Evolutionary conservation across 2,329 filamentous ascomycete species (phyloP).

Genomic region (Apiospora pterosperma): DNA sequence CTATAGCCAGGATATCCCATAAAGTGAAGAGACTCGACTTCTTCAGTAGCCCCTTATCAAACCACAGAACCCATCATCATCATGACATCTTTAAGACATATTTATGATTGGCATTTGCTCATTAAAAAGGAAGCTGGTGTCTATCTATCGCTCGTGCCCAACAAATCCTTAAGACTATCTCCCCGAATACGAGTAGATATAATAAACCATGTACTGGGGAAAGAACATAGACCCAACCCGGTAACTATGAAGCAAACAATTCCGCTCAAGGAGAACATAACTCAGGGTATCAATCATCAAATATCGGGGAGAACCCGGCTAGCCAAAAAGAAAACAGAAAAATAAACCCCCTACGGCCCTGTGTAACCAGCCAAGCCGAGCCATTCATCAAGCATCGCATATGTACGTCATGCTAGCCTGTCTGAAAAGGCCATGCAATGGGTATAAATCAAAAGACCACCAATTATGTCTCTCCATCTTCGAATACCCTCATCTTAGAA

Average conservation of each 20-base stretch:
- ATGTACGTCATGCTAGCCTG: background rate
- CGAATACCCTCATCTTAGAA: constrained; percentile 30
- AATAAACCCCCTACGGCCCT: background rate
- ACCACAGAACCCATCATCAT: background rate
- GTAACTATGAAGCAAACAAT: constrained; percentile 13
- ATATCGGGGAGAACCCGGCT: background rate
- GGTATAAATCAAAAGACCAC: constrained; percentile 14
- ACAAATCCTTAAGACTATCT: background rate
- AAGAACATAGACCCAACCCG: background rate
- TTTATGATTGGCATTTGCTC: background rate
- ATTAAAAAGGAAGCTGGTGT: background rate
- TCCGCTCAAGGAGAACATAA: constrained; percentile 11
- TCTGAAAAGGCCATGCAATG: constrained; percentile 1
- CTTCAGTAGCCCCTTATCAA: background rate
- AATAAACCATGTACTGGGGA: background rate
- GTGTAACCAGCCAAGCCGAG: background rate
- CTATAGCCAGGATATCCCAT: too few relatives aligned
- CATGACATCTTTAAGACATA: background rate
- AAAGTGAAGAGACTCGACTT: background rate
- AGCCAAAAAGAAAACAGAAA: too few relatives aligned
- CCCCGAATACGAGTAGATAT: background rate
- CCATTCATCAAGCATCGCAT: background rate
- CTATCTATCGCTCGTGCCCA: background rate
- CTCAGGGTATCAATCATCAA: constrained; percentile 4
- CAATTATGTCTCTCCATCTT: constrained; percentile 20